Evolutionary conservation across 345 rosid species (phyloP).

Genomic region (Gossypium herbaceum): DNA sequence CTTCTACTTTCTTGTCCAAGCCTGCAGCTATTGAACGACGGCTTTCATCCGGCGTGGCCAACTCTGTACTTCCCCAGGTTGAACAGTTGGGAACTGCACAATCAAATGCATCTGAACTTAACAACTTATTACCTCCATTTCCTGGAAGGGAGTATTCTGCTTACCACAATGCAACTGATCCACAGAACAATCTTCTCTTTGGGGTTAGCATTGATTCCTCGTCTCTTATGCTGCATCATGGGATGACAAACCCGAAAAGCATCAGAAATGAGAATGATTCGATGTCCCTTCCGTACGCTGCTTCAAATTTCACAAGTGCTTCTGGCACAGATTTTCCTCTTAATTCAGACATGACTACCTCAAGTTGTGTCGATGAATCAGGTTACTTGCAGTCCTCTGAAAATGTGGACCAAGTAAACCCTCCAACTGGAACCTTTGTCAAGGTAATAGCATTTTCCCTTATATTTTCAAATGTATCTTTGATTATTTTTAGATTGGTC

Average conservation of each 20-base stretch:
- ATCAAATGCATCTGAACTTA: slow-evolving; percentile 26
- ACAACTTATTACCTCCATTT: slow-evolving; percentile 47
- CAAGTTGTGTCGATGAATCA: slow-evolving; percentile 70
- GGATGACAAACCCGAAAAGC: slow-evolving; percentile 60
- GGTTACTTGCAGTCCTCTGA: slow-evolving; percentile 79
- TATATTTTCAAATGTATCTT: not conserved
- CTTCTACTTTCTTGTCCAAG: slow-evolving; percentile 76
- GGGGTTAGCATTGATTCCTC: slow-evolving; percentile 86
- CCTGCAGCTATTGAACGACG: slow-evolving; percentile 64
- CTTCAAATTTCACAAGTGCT: slow-evolving; percentile 23
- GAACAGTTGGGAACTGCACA: slow-evolving; percentile 62
- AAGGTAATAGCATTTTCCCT: slow-evolving; percentile 45
- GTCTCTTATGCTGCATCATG: slow-evolving; percentile 72
- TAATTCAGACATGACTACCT: slow-evolving; percentile 65
- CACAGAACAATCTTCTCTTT: slow-evolving; percentile 75
- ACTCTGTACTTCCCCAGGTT: slow-evolving; percentile 42
- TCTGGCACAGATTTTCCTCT: slow-evolving; percentile 64
- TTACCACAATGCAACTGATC: slow-evolving; percentile 66
- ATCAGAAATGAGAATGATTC: slow-evolving; percentile 60
- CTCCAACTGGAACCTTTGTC: slow-evolving; percentile 71
- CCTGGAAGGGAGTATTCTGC: slow-evolving; percentile 84
- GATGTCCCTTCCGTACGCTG: slow-evolving; percentile 46
- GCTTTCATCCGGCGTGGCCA: slow-evolving; percentile 46
- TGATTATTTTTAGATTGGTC: not conserved
- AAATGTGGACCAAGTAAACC: slow-evolving; percentile 56